Conservation (phyloP, 2,329 filamentous ascomycete species). For the Cadophora malorum region DNA sequence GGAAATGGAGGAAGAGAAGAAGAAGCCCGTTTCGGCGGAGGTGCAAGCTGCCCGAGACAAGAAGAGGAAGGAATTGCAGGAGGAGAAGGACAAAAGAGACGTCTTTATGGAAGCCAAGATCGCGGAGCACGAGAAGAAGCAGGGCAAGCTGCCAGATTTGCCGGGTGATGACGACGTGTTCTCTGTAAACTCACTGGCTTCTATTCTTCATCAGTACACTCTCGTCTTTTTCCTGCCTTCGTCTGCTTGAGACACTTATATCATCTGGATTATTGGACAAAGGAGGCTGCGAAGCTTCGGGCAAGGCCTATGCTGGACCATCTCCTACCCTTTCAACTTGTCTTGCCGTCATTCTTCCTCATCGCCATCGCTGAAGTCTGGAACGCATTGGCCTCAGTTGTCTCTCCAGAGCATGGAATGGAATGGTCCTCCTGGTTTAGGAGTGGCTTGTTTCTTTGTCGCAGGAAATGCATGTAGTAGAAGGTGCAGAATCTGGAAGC, state of each 20-base stretch:
- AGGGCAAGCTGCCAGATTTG: not conserved
- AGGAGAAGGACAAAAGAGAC: not conserved
- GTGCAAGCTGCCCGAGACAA: not conserved
- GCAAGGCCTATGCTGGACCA: too few species aligned
- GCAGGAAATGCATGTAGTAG: slow-evolving; percentile 6
- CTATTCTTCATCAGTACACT: not conserved
- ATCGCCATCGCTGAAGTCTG: too few species aligned
- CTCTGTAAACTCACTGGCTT: not conserved
- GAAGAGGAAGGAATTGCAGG: slow-evolving; percentile 3
- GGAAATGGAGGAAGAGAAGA: not conserved
- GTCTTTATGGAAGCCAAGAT: not conserved
- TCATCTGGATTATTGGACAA: too few species aligned
- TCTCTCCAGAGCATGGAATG: not conserved
- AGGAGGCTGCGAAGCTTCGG: too few species aligned
- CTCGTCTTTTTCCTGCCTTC: too few species aligned
- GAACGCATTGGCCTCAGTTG: too few species aligned
- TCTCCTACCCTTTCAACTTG: too few species aligned
- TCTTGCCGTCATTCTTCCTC: too few species aligned
- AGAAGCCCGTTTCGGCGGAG: not conserved
- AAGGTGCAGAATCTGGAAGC: not conserved
- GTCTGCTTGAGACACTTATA: too few species aligned
- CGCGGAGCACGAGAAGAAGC: not conserved
- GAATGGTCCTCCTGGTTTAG: not conserved
- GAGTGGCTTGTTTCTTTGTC: not conserved
- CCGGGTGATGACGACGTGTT: not conserved